phyloP scores from a whole-genome alignment of 129 eudicot genomes.

The Lactuca sativa region DNA sequence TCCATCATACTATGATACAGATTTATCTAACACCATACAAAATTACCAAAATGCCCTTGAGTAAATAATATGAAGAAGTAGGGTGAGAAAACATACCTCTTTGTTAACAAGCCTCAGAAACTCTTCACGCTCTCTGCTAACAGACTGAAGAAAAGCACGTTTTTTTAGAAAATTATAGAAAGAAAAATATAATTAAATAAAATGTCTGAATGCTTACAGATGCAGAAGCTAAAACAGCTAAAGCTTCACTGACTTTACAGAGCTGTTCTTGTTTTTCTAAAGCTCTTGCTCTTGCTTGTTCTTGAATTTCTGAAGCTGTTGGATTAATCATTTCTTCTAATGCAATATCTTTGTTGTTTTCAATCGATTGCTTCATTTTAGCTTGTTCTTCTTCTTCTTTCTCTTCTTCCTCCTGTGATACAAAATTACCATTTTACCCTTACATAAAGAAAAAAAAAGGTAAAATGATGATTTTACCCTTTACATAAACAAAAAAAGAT shows the following conservation, averaged over 20 bases:
- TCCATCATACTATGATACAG: constrained; percentile 80
- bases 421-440: not conserved
- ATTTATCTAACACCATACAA: constrained; percentile 49
- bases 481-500: no score
- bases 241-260: constrained; percentile 89
- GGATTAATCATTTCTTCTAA: constrained; percentile 78
- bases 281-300: constrained; percentile 59
- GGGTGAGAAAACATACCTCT: constrained; percentile 55
- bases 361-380: constrained; percentile 51
- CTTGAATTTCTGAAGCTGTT: constrained; percentile 66
- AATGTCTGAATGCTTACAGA: constrained; percentile 54
- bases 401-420: constrained; percentile 79
- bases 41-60: constrained; percentile 16
- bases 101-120: constrained; percentile 89
- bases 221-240: constrained; percentile 96
- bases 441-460: constrained; percentile 2
- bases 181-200: no score
- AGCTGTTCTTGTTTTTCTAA: constrained; percentile 89
- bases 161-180: no score
- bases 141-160: constrained; percentile 65
- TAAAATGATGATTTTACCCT: not conserved
- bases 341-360: constrained; percentile 64
- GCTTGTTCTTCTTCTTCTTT: constrained; percentile 84
- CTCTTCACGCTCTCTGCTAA: constrained; percentile 95
- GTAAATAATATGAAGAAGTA: constrained; percentile 9